Base-by-base conservation (phyloP, 768 basidiomycete genomes). In the Phaeolepiota aurea region DNA sequence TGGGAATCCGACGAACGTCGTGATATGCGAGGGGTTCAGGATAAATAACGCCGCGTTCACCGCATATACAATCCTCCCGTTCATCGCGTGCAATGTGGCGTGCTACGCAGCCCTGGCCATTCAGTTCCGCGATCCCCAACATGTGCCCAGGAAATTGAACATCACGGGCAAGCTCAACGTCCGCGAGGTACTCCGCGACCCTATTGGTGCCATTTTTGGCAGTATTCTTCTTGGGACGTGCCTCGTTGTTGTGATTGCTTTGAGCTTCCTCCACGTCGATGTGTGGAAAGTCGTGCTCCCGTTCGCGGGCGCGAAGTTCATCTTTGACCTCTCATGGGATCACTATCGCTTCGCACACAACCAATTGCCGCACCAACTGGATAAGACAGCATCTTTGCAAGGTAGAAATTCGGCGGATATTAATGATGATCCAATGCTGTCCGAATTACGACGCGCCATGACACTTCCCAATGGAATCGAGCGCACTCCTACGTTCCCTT, bases 1-100 rank as follows among this genome's bases (percentile, higher is more conserved):
- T 2, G 86, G 85, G 0, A 98, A 97, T 54, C 90, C 88, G 1
- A 98, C 94, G 1, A 98, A 97, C 52, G 81, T 96, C 15, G 85
- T 98, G 35, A 78, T 96, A 16, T 86, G 88, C 37, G 89, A 88
- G 40, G 88, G 89, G 0, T 91, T 96, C 55, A 54, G 65, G 3
- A 70, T 94, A 34, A 82, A 84, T 37, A 87, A 87, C 47, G 73
- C 76, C 5, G 76, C 77, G 0, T 92, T 85, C 60, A 87, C 85
- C 0, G 85, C 82, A 0, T 90, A 90, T 61, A 77, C 84, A 12
- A 82, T 87, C 37, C 64, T 93, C 10, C 89, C 91, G 0, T 86
- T 90, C 51, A 54, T 93, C 20, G 80, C 74, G 2, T 67, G 81
- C 69, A 56, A 54, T 66, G 35, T 79, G n/a, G 70, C 77, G 4